phyloP scores from a whole-genome alignment of 1,139 yeast species.

The Kluyveromyces sp. region DNA sequence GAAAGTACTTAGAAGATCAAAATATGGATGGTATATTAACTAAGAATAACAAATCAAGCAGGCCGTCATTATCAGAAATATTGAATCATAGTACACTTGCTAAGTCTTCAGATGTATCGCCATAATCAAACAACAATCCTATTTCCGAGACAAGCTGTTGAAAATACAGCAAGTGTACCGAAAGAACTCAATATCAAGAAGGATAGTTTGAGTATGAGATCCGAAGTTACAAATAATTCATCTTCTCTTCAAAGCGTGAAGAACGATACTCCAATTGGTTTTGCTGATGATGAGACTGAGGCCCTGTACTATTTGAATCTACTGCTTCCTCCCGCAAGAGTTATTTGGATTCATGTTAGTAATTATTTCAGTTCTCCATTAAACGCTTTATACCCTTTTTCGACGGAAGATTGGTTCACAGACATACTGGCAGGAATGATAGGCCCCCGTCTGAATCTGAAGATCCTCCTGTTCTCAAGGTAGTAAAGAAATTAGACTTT shows the following conservation, averaged over 20 bases:
- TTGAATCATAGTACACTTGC: not conserved
- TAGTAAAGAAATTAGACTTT: slow-evolving; percentile 39
- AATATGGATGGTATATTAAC: slow-evolving; percentile 30
- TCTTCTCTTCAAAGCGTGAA: not conserved
- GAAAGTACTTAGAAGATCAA: slow-evolving; percentile 29
- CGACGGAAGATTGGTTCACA: slow-evolving; percentile 38
- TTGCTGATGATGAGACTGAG: slow-evolving; percentile 13
- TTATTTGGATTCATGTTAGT: slow-evolving; percentile 41
- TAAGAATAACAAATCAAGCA: slow-evolving; percentile 2
- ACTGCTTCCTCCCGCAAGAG: slow-evolving; percentile 37
- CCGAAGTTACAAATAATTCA: no score
- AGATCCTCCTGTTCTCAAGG: slow-evolving; percentile 20
- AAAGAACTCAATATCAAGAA: not conserved
- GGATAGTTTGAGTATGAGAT: no score
- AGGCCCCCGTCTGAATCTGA: slow-evolving; percentile 20
- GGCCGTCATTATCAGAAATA: not conserved
- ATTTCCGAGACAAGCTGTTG: not conserved
- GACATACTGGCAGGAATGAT: slow-evolving; percentile 27
- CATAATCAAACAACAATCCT: not conserved
- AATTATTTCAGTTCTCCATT: slow-evolving; percentile 37
- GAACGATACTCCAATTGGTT: not conserved
- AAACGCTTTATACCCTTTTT: slow-evolving; percentile 40
- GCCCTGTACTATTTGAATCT: slow-evolving; percentile 30
- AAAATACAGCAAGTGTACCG: not conserved
- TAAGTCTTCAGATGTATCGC: not conserved